phyloP scores from a whole-genome alignment of 2,329 filamentous ascomycete genomes.

The Ophiostoma sp. region DNA sequence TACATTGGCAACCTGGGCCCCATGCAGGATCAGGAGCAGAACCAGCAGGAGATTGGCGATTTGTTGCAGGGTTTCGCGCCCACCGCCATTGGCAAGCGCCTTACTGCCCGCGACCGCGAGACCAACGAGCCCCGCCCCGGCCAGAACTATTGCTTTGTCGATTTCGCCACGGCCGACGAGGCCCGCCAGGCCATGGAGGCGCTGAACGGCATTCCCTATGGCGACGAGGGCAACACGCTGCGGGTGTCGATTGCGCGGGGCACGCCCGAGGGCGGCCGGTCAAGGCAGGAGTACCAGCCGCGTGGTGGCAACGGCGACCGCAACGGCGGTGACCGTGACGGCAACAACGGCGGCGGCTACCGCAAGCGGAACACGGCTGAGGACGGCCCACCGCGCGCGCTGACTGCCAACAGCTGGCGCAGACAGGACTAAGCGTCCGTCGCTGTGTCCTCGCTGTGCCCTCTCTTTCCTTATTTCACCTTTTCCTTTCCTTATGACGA shows the following conservation, averaged over 20 bases:
- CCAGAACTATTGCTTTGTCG: slow-evolving; percentile 67
- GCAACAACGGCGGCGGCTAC: neutral
- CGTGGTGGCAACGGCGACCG: neutral
- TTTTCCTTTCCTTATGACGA: neutral
- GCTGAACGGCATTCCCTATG: slow-evolving; percentile 39
- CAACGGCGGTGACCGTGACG: neutral
- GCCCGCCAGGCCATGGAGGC: slow-evolving; percentile 49
- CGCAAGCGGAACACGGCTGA: slow-evolving; percentile 7
- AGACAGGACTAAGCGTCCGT: slow-evolving; percentile 12
- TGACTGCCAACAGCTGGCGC: slow-evolving; percentile 23
- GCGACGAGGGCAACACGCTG: slow-evolving; percentile 11
- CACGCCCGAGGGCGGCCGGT: neutral
- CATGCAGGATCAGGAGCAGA: slow-evolving; percentile 50
- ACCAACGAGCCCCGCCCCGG: slow-evolving; percentile 50
- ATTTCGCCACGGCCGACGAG: slow-evolving; percentile 57
- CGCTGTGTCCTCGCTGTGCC: neutral
- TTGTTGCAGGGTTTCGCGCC: slow-evolving; percentile 51
- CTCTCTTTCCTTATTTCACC: too few relatives aligned
- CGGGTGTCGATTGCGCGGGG: slow-evolving; percentile 22
- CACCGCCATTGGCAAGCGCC: slow-evolving; percentile 50
- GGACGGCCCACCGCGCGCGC: slow-evolving; percentile 5
- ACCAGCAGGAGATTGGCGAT: slow-evolving; percentile 47
- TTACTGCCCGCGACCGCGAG: slow-evolving; percentile 59
- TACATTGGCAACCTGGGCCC: slow-evolving; percentile 53
- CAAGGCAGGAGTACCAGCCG: neutral